These are phyloP conservation scores for Vigna unguiculata DNA, from an alignment of 306 rosid genomes.

Conservation along the genomic window DNA sequence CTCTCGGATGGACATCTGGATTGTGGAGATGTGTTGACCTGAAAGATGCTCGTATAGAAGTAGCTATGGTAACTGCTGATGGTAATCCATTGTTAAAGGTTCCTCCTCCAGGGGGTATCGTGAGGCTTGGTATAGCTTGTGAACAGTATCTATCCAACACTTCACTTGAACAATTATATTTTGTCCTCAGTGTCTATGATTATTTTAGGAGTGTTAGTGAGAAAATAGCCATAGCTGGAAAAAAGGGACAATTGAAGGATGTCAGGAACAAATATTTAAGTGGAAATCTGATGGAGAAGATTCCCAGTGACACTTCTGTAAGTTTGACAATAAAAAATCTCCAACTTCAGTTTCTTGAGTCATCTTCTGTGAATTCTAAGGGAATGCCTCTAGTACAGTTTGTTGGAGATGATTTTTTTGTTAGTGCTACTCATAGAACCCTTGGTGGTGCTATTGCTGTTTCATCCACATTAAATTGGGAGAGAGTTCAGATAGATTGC, in stretches of 20 bases:
- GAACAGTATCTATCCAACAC: conserved; percentile 77
- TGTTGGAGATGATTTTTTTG: conserved; percentile 69
- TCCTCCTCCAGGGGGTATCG: conserved; percentile 95
- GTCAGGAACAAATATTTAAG: conserved; percentile 38
- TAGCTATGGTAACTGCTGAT: conserved; percentile 91
- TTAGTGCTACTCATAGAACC: conserved; percentile 83
- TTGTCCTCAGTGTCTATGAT: conserved; percentile 81
- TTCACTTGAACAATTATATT: conserved; percentile 81
- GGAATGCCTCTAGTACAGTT: conserved; percentile 86
- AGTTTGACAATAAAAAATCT: conserved; percentile 66
- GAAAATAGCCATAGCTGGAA: conserved; percentile 70
- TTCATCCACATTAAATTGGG: conserved; percentile 82
- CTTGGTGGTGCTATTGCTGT: conserved; percentile 90
- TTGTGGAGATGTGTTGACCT: conserved; percentile 90
- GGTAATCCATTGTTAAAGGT: conserved; percentile 77
- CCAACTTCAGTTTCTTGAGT: conserved; percentile 85
- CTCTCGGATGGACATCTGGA: conserved; percentile 65
- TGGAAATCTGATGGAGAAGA: conserved; percentile 68
- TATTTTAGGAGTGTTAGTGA: conserved; percentile 84
- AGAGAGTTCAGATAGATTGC: conserved; percentile 71
- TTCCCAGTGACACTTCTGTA: conserved; percentile 85
- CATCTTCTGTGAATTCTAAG: conserved; percentile 61
- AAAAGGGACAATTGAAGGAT: conserved; percentile 52
- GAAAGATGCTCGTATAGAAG: conserved; percentile 71
- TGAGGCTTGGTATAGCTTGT: conserved; percentile 88